phyloP scores from a whole-genome alignment of 2,329 filamentous ascomycete species.

The Nakataea oryzae region DNA sequence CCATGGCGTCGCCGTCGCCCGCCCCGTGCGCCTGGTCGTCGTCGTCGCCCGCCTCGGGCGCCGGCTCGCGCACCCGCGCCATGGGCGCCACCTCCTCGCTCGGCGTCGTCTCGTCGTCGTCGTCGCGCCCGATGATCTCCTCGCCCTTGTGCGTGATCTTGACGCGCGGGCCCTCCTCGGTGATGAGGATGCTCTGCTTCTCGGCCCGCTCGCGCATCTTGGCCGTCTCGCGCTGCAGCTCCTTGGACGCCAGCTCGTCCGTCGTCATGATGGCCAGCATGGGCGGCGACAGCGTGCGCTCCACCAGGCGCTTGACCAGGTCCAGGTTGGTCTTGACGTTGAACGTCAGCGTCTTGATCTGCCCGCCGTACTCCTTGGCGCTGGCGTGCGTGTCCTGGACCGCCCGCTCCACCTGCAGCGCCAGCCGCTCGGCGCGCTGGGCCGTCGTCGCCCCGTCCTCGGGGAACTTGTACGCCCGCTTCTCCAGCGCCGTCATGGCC shows the following conservation, averaged over 20 bases:
- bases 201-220: slow-evolving; percentile 69
- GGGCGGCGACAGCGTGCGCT: slow-evolving; percentile 59
- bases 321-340: slow-evolving; percentile 86
- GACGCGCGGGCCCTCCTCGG: slow-evolving; percentile 68
- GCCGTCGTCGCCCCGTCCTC: slow-evolving; percentile 54
- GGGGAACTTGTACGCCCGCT: slow-evolving; percentile 52
- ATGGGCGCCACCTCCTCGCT: not conserved
- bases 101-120: slow-evolving; percentile 48
- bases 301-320: slow-evolving; percentile 66
- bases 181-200: slow-evolving; percentile 75
- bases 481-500: slow-evolving; percentile 56
- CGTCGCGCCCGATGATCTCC: slow-evolving; percentile 62
- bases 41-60: not conserved
- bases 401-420: slow-evolving; percentile 70
- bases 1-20: not conserved
- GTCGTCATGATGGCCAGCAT: slow-evolving; percentile 78
- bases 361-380: slow-evolving; percentile 41
- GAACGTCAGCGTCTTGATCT: slow-evolving; percentile 68
- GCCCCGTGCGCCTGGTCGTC: slow-evolving; percentile 7
- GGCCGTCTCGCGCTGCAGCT: slow-evolving; percentile 68
- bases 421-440: slow-evolving; percentile 57
- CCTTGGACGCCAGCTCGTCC: slow-evolving; percentile 85
- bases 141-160: slow-evolving; percentile 92
- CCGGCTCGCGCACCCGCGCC: not conserved
- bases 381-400: slow-evolving; percentile 45